Conservation (phyloP, 2,329 filamentous ascomycete genomes). For the Akanthomyces muscarius region DNA sequence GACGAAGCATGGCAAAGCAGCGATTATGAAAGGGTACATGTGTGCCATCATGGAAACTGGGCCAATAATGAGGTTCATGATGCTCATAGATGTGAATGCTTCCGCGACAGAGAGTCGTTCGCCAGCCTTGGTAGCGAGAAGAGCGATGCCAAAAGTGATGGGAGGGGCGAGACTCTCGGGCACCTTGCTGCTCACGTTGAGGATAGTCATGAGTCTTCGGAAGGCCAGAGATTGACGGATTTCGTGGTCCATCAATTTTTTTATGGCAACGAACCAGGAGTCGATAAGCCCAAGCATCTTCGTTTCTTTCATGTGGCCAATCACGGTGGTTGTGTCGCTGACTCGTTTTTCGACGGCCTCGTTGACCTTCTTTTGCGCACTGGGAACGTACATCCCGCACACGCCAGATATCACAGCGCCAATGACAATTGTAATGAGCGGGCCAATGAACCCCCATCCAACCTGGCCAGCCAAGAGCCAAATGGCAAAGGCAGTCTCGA, state of each 20-base stretch:
- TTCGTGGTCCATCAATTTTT: slow-evolving; percentile 21
- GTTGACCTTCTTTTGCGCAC: slow-evolving; percentile 23
- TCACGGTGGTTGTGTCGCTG: slow-evolving; percentile 26
- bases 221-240: slow-evolving; percentile 23
- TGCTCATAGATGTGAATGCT: slow-evolving; percentile 3
- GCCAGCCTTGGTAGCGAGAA: neutral
- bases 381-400: slow-evolving; percentile 15
- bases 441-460: slow-evolving; percentile 18
- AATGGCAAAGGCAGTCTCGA: slow-evolving; percentile 18
- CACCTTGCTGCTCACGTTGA: slow-evolving; percentile 19
- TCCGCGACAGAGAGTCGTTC: neutral
- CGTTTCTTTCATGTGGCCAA: slow-evolving; percentile 29
- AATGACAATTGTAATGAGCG: slow-evolving; percentile 17
- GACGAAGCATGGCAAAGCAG: neutral
- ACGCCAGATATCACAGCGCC: slow-evolving; percentile 14
- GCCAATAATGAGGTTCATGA: slow-evolving; percentile 5
- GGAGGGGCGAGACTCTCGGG: slow-evolving; percentile 19
- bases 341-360: slow-evolving; percentile 29
- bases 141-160: slow-evolving; percentile 21
- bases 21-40: slow-evolving; percentile 1
- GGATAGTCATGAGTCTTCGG: slow-evolving; percentile 19
- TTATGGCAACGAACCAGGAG: slow-evolving; percentile 20
- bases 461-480: slow-evolving; percentile 19
- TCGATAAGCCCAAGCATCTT: slow-evolving; percentile 30
- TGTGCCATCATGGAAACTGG: neutral